Evolutionary conservation across 441 rosid genomes (phyloP), one percentile per base, ranked within the genome.

Genomic region (Adansonia gregorii): DNA sequence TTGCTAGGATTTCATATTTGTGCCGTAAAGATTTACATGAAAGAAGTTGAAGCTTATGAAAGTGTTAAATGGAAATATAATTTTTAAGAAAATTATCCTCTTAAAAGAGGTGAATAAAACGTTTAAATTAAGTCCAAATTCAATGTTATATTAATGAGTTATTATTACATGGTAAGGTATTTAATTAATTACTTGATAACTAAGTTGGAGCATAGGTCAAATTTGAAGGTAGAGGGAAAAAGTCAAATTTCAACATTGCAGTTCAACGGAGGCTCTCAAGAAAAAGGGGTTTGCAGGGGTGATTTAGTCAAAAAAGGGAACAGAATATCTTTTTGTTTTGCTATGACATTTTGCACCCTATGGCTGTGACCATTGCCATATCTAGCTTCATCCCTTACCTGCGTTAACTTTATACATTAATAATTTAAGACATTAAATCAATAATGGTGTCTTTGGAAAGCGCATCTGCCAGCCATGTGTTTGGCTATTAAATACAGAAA

Each of bases 391-490:
- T n/a, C n/a, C n/a, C n/a, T n/a, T 59, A 6, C 35, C 3, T 63
- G n/a, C 56, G 39, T 55, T 31, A 31, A 60, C 20, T 48, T 55
- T 6, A 6, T 19, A 0, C 0, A 12, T 17, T 6, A 2, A 63
- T 73, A 68, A 54, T 54, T 31, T 15, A 58, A 60, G 61, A 60
- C 14, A 64, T 48, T 45, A 39, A 73, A 49, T 1, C 20, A 14
- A 8, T 24, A 77, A 14, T 78, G 72, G 51, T 39, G 24, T 48
- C 83, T 61, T 76, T 24, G 78, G 67, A 74, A 80, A 73, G 17
- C 76, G 81, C 79, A 82, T 73, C 64, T 59, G 78, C 59, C 46
- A 20, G 71, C 83, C 78, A 78, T 8, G 81, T 60, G 76, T 65
- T 63, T 73, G 67, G 46, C 66, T 20, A 71, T 58, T 46, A 20